These are phyloP conservation scores for Acanthamoeba royreba DNA, from an alignment of 208 protist genomes.

Conservation along the genomic window DNA sequence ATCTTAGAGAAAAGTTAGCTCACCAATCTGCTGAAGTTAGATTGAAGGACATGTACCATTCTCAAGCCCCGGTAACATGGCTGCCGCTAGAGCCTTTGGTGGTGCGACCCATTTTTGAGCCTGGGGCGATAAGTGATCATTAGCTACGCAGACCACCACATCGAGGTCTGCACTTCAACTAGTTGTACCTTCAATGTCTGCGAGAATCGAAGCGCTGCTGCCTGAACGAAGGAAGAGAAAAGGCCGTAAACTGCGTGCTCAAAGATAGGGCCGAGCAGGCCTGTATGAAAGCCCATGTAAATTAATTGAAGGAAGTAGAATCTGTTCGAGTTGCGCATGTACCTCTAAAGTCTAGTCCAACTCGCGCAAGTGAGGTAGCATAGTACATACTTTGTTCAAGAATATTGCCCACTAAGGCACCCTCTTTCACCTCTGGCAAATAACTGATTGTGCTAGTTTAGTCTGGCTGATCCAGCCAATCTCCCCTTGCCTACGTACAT, in stretches of 20 bases:
- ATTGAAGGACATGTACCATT: background rate
- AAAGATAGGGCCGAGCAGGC: constrained; percentile 31
- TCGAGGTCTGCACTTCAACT: background rate
- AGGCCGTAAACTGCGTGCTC: background rate
- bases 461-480: background rate
- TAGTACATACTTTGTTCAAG: constrained; percentile 64
- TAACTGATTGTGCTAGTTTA: background rate
- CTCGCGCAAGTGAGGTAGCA: constrained; percentile 52
- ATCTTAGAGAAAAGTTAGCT: background rate
- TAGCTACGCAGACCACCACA: background rate
- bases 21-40: background rate
- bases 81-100: background rate
- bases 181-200: background rate
- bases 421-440: background rate
- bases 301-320: background rate
- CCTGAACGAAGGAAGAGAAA: background rate
- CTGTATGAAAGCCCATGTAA: background rate
- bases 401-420: background rate
- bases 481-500: background rate
- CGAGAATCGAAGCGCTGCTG: background rate
- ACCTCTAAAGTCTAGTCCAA: constrained; percentile 57
- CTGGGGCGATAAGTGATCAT: background rate
- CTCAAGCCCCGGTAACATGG: background rate
- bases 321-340: background rate
- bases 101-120: background rate